Base-by-base conservation (phyloP, 805 yeast genomes). In the Pichia californica region DNA sequence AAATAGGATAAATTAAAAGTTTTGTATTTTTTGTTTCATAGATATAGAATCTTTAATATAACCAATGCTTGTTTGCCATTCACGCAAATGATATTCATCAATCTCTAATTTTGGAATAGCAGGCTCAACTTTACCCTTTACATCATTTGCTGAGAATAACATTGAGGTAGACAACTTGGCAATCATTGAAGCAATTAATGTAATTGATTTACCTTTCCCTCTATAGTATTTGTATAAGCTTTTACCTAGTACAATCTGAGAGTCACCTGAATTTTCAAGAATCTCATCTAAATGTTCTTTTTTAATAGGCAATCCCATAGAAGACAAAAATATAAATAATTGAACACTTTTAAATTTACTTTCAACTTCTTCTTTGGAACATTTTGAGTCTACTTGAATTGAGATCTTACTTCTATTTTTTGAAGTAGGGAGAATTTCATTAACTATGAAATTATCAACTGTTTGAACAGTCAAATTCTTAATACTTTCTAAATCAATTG, bases 301-400 rank as follows among this genome's bases (percentile, higher is more conserved):
- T 7, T 71, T 61, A 7, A 77, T 73, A 3, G 71, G 65, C 19
- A 77, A 53, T 0, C 79, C 79, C 41, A 73, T 70, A 49, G 70
- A 62, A 25, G 66, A 68, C 35, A 77, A 54, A 42, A 74, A 72
- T 5, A 65, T 58, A 41, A 68, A 72, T 9, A 76, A 33, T 40
- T 72, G 76, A 21, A 70, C 52, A 18, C 58, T 59, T 36, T 69
- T 56, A 43, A 62, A 54, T 31, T 62, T 61, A 18, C 59, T 59
- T 15, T 59, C 58, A 4, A 66, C 55, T 13, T 72, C 73, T 18
- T 61, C 63, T n/a, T 58, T 50, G 0, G 67, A 45, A 50, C 67
- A 54, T 13, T 60, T 57, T 27, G 76, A 64, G 13, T 55, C 52
- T 5, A 75, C 55, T 68, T 67, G 64, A 2, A 74, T 54, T 0